Conservation (phyloP, 1,139 yeast species). For the Yamadazyma triangularis region DNA sequence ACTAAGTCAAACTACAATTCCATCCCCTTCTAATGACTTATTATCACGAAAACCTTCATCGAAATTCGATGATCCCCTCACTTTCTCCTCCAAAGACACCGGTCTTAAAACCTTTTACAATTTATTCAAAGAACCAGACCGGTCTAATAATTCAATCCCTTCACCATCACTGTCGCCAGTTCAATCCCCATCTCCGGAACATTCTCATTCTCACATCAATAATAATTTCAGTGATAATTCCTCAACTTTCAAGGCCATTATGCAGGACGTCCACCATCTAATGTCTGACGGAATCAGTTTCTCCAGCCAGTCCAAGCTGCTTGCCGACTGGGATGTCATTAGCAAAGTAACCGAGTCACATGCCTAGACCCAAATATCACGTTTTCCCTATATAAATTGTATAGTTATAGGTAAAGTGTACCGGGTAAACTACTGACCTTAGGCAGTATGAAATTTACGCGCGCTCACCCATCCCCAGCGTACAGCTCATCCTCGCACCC, state of each 20-base stretch:
- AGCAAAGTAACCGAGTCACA: constrained; percentile 20
- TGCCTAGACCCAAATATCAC: neutral
- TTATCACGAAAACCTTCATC: too few species aligned
- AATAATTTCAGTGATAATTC: constrained; percentile 1
- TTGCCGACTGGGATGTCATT: constrained; percentile 39
- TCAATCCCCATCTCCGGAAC: too few species aligned
- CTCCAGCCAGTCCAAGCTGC: constrained; percentile 3
- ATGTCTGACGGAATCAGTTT: constrained; percentile 10
- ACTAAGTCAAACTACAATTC: too few species aligned
- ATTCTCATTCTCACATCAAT: too few species aligned
- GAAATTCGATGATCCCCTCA: too few species aligned
- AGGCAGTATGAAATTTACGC: neutral
- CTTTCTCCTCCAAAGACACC: too few species aligned
- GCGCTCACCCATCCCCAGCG: too few species aligned
- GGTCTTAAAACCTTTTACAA: too few species aligned
- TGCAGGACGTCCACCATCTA: constrained; percentile 26
- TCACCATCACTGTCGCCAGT: too few species aligned
- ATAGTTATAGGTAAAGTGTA: neutral
- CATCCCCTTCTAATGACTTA: too few species aligned
- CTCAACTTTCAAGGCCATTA: constrained; percentile 16
- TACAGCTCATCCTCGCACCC: neutral
- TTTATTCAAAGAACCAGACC: constrained; percentile 9
- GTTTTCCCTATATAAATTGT: neutral
- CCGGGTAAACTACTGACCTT: neutral
- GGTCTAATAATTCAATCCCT: too few species aligned